These are phyloP conservation scores for Chytriomyces sp. DNA, from an alignment of 192 early-diverging fungal species.

Conservation along the genomic window DNA sequence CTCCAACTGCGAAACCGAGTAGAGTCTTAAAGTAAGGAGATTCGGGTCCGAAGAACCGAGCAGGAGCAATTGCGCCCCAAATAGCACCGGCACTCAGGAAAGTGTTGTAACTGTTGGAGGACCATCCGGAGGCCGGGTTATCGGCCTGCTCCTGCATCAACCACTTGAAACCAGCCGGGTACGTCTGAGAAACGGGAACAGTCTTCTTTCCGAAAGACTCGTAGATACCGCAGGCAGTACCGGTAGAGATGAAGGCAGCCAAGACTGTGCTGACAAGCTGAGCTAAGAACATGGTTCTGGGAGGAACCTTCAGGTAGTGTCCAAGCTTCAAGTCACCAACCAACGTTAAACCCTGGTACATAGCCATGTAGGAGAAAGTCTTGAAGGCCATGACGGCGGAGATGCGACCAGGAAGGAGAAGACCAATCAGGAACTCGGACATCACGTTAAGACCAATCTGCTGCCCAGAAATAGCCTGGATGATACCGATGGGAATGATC, in stretches of 20 bases:
- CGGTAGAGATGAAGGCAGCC: constrained; percentile 46
- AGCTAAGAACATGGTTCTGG: constrained; percentile 56
- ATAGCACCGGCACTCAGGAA: too few relatives aligned
- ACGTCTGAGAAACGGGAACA: too few relatives aligned
- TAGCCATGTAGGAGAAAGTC: too few relatives aligned
- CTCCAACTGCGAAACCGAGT: too few relatives aligned
- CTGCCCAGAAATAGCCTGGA: too few relatives aligned
- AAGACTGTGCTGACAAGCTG: constrained; percentile 62
- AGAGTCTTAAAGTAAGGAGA: constrained; percentile 35
- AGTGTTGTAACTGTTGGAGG: background rate
- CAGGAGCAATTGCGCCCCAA: constrained; percentile 68
- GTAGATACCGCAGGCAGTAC: background rate
- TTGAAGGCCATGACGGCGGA: too few relatives aligned
- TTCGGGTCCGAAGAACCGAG: constrained; percentile 51
- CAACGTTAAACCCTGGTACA: constrained; percentile 74
- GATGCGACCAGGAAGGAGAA: constrained; percentile 60
- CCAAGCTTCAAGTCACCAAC: constrained; percentile 69
- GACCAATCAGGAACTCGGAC: constrained; percentile 65
- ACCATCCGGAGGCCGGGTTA: background rate
- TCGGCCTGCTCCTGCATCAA: background rate
- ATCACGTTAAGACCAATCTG: too few relatives aligned
- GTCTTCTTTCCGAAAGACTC: too few relatives aligned
- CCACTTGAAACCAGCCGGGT: too few relatives aligned
- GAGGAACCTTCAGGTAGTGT: constrained; percentile 71
- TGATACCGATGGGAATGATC: constrained; percentile 63